A percentile compares a stretch with the other conserved stretches of the same genome.
These are phyloP conservation scores for Trametes sanguinea DNA, from an alignment of 768 basidiomycete species.

Conservation along the genomic window DNA sequence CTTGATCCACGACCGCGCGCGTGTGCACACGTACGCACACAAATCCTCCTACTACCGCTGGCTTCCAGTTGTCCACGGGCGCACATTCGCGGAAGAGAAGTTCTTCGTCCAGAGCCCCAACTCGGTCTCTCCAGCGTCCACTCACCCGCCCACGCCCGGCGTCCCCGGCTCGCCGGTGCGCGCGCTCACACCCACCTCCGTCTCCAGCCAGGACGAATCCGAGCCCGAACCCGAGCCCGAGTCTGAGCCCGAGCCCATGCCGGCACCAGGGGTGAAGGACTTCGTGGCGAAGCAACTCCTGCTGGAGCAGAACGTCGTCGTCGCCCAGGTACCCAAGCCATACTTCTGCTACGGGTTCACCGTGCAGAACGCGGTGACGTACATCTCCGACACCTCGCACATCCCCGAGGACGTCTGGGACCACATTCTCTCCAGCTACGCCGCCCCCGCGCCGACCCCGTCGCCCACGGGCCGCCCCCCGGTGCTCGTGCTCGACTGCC, in stretches of 20 bases:
- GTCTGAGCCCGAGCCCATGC: neutral
- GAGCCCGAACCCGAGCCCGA: constrained; percentile 4
- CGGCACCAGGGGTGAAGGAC: neutral
- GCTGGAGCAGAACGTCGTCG: neutral
- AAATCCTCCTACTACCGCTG: no score
- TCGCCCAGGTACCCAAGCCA: constrained; percentile 44
- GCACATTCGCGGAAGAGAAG: constrained; percentile 51
- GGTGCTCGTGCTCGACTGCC: constrained; percentile 76
- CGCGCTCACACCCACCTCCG: constrained; percentile 4
- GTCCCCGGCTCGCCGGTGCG: constrained; percentile 25
- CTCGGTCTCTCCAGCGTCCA: constrained; percentile 35
- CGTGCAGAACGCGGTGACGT: constrained; percentile 64
- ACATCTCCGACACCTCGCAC: constrained; percentile 81
- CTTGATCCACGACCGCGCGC: neutral
- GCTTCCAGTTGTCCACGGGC: constrained; percentile 69
- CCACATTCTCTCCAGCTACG: constrained; percentile 37
- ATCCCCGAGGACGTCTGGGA: constrained; percentile 77
- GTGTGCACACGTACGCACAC: neutral
- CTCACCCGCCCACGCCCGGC: constrained; percentile 29
- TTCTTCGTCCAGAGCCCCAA: constrained; percentile 44
- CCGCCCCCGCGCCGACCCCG: constrained; percentile 27
- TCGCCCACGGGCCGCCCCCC: constrained; percentile 38
- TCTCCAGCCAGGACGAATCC: neutral
- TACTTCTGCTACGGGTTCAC: constrained; percentile 72
- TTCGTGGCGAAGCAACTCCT: neutral